Base-by-base conservation (phyloP, 2,329 filamentous ascomycete species). In the Curvularia sp. region DNA sequence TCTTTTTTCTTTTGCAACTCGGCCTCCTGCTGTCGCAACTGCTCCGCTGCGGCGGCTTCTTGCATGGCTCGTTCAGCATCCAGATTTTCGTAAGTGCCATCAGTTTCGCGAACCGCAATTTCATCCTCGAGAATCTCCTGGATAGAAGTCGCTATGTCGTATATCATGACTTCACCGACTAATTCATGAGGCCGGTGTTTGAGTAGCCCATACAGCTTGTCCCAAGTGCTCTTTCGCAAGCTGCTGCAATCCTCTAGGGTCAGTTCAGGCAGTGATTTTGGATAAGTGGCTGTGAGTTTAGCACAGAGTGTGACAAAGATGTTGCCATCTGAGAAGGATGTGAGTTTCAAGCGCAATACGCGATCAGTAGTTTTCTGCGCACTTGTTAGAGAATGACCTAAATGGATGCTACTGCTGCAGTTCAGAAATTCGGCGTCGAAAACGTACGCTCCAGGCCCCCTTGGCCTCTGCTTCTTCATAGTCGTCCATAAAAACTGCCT, bases 401-500 rank as follows among this genome's bases (percentile, higher is more conserved):
- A 28, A 13, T n/a, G 13, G 22, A 5, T 5, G 5, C 6, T 5
- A 44, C 13, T 44, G 42, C 3, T 26, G 15, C 9, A 6, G 24
- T n/a, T 12, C 24, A 7, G 46, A 13, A 41, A 28, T 6, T 3
- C 8, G 15, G 5, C 10, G 5, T 9, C 15, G 4, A 24, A 35
- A 7, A 78, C 82, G 72, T 83, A 92, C 90, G 83, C 96, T 93
- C 94, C 94, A 98, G 41, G 93, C 93, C 66, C 86, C 84, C 58
- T 85, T 85, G 50, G 86, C 85, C 70, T 89, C 86, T 69, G 92
- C 86, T 74, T 89, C 87, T 67, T 89, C 84, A 72, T 92, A 97
- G 73, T 97, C 93, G 59, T 96, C 92, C 66, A 89, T 89, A 73
- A 95, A 98, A 49, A 98, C 96, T 42, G 94, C 91, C 70, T 90